Evolutionary conservation across 495 filamentous ascomycete genomes (phyloP), one percentile per base, ranked within the genome.

Genomic region (Penicillium samsonianum): DNA sequence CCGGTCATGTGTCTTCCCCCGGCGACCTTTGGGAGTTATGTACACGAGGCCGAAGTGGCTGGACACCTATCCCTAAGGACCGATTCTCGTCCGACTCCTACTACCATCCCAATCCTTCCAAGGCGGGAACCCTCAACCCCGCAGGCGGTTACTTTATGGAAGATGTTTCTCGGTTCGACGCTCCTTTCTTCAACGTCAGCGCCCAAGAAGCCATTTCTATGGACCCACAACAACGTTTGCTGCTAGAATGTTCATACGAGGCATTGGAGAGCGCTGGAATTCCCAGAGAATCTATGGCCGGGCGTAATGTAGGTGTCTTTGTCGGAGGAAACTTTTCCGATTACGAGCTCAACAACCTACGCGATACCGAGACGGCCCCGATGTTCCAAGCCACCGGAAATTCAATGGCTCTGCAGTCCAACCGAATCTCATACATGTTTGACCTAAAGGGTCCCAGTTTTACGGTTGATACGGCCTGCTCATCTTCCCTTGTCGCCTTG

Each of bases 261-360:
- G 80, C 78, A 11, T 70, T 84, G 30, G 82, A 86, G 62, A 82
- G 76, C 68, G 79, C 81, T 22, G 84, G 84, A 41, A 67, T 71
- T 54, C 61, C 61, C 41, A 61, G 63, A 59, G 59, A 58, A 25
- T 56, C 80, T 1, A 42, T 77, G 12, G 37, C 68, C 2, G 46
- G 72, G 1, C 65, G 72, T 22, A 56, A 67, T 41, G 67, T 75
- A 2, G 75, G 71, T 43, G 44, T 50, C 30, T 76, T 76, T 57
- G 45, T 60, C 2, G 52, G 57, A 30, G 75, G 73, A 80, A 45
- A 71, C 65, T 65, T 62, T 42, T 41, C 57, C 14, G 78, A 81
- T 48, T 80, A 75, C 35, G 62, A 72, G 30, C 55, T 62, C 2
- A 58, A 70, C 8, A 61, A 60, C 23, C 45, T 56, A n/a, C 60